Conservation (phyloP, 805 yeast species). For the Candida insectalens region DNA sequence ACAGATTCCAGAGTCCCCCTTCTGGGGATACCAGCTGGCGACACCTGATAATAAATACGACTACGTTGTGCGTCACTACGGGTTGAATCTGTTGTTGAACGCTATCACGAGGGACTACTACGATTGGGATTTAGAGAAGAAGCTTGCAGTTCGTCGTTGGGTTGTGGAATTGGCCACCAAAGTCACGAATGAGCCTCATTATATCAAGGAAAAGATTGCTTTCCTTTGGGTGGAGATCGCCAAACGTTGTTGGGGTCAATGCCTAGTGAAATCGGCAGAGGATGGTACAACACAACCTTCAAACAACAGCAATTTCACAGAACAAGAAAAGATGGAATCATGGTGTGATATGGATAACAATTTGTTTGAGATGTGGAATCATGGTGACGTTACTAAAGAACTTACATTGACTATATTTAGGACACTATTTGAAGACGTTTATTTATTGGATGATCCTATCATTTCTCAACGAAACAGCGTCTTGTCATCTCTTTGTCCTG, state of each 20-base stretch:
- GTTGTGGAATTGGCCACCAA: slow-evolving; percentile 65
- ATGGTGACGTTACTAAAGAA: slow-evolving; percentile 56
- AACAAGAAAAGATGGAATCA: slow-evolving; percentile 47
- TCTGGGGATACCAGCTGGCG: slow-evolving; percentile 86
- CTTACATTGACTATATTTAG: slow-evolving; percentile 69
- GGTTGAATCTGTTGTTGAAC: slow-evolving; percentile 68
- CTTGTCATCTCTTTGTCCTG: slow-evolving; percentile 74
- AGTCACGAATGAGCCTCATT: slow-evolving; percentile 74
- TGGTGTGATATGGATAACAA: slow-evolving; percentile 87
- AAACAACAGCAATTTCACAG: slow-evolving; percentile 19
- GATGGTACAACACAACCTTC: slow-evolving; percentile 1
- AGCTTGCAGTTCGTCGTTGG: slow-evolving; percentile 72
- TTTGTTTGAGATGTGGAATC: slow-evolving; percentile 66
- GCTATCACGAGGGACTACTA: slow-evolving; percentile 56
- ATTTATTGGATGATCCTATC: slow-evolving; percentile 82
- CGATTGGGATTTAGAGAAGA: slow-evolving; percentile 42
- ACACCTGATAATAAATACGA: slow-evolving; percentile 49
- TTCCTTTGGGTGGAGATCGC: slow-evolving; percentile 87
- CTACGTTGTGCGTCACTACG: slow-evolving; percentile 80
- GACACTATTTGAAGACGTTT: slow-evolving; percentile 88
- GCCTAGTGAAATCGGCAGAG: slow-evolving; percentile 26
- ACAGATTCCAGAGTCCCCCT: slow-evolving; percentile 73
- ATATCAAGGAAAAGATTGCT: slow-evolving; percentile 81
- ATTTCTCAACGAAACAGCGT: slow-evolving; percentile 74
- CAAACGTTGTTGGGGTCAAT: slow-evolving; percentile 84